Evolutionary conservation across 352 stramenopile genomes (phyloP), one percentile per base, ranked within the genome.

Genomic region (Globisporangium sylvaticum): DNA sequence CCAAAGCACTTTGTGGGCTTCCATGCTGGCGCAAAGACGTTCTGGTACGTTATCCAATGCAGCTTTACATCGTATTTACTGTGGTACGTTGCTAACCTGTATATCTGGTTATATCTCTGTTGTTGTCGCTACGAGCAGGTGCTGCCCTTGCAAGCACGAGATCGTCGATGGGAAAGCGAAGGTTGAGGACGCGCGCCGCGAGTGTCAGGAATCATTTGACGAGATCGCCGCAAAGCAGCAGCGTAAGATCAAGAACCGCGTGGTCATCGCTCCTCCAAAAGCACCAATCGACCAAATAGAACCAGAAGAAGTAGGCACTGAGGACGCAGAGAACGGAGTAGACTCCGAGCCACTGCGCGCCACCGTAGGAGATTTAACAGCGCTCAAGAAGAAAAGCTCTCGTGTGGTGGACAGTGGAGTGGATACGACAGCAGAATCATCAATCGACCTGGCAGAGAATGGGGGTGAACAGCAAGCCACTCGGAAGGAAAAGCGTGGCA

Each of bases 1-100:
- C 31, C 80, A 4, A 91, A 91, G 66, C 83, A 91, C 63, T 89
- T 81, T 58, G 78, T 89, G 22, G 74, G 73, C 14, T 77, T 90
- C 25, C 74, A 86, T 55, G 57, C 82, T 34, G 79, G 68, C 9
- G 74, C 78, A 18, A 70, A 78, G 56, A 81, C 71, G 15, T 87
- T 90, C 53, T 91, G 80, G 78, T 91, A 72, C 20, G 34, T 44
- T 24, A n/a, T 12, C 1, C 10, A 39, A 39, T 14, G 14, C 34
- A 14, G 10, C 34, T 39, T 39, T 2, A 12, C 10, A 9, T 0
- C 8, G 4, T 15, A 56, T 29, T 44, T 10, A 27, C 20, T 34
- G n/a, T 1, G 7, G 24, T 56, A 10, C 6, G 2, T 50, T 15
- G 39, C 25, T 62, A 8, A 63, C 18, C 6, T 29, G 44, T 15